These are phyloP conservation scores for Chaetomium cochliodes DNA, from an alignment of 495 filamentous ascomycete species.

Conservation along the genomic window DNA sequence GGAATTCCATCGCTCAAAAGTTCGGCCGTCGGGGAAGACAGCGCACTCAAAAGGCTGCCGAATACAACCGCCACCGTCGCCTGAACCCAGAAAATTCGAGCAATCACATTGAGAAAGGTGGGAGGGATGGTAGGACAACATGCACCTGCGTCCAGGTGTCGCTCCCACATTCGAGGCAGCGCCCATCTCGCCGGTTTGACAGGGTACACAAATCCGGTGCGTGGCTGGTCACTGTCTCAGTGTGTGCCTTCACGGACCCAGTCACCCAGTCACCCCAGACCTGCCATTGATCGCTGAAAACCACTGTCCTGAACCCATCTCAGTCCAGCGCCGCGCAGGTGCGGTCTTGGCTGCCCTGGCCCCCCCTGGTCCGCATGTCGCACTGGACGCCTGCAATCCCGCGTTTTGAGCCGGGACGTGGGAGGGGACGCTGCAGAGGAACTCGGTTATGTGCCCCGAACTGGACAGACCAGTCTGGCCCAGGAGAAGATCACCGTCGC, in stretches of 20 bases:
- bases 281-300: background rate
- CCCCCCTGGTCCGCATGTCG: background rate
- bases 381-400: constrained; percentile 7
- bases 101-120: background rate
- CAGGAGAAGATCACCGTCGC: background rate
- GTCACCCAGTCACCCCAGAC: background rate
- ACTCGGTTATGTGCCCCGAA: background rate
- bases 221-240: constrained; percentile 1
- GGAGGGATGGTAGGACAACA: background rate
- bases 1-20: background rate
- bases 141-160: background rate
- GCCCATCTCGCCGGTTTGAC: constrained; percentile 8
- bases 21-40: background rate
- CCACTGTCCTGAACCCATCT: background rate
- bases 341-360: too few species aligned
- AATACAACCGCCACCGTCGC: background rate
- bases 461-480: background rate
- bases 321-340: background rate
- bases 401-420: background rate
- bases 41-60: background rate
- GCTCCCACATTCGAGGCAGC: background rate
- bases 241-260: too few species aligned
- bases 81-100: background rate
- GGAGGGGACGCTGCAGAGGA: background rate
- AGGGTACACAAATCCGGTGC: background rate